These are phyloP conservation scores for Alloascoidea hylecoeti DNA, from an alignment of 805 yeast species.

Conservation along the genomic window DNA sequence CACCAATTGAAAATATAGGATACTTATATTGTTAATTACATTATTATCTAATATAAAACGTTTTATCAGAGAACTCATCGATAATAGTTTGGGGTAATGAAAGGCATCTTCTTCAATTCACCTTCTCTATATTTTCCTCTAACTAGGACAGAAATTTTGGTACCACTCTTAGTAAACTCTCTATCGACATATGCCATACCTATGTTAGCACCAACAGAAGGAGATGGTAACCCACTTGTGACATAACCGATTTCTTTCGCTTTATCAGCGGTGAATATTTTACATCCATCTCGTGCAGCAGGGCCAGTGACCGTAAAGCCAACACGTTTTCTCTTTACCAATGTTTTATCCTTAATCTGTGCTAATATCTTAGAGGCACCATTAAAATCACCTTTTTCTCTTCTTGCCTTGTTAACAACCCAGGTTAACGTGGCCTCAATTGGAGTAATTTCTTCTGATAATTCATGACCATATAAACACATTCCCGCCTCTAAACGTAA, in stretches of 20 bases:
- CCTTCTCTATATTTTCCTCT: constrained; percentile 78
- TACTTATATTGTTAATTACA: too few species aligned
- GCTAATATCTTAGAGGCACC: constrained; percentile 58
- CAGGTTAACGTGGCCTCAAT: constrained; percentile 82
- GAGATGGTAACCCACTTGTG: constrained; percentile 56
- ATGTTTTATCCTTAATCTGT: constrained; percentile 55
- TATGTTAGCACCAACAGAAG: constrained; percentile 61
- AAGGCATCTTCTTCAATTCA: constrained; percentile 69
- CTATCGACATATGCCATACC: constrained; percentile 84
- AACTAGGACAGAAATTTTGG: constrained; percentile 57
- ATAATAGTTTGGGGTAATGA: constrained; percentile 63
- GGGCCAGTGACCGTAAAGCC: constrained; percentile 75
- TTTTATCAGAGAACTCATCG: too few species aligned
- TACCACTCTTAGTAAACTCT: constrained; percentile 58
- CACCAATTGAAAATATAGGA: too few species aligned
- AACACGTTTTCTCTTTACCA: constrained; percentile 47
- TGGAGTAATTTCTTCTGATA: constrained; percentile 69
- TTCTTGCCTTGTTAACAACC: constrained; percentile 75
- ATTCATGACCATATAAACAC: constrained; percentile 94
- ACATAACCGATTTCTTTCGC: constrained; percentile 38
- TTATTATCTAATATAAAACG: too few species aligned
- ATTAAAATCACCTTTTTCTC: constrained; percentile 48
- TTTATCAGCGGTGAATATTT: constrained; percentile 42
- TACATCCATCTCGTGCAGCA: constrained; percentile 76
- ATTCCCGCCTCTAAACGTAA: constrained; percentile 94